A percentile compares a stretch with the other conserved stretches of the same genome.
Evolutionary conservation across 345 rosid species (phyloP).

Genomic region (Arabidopsis suecica): DNA sequence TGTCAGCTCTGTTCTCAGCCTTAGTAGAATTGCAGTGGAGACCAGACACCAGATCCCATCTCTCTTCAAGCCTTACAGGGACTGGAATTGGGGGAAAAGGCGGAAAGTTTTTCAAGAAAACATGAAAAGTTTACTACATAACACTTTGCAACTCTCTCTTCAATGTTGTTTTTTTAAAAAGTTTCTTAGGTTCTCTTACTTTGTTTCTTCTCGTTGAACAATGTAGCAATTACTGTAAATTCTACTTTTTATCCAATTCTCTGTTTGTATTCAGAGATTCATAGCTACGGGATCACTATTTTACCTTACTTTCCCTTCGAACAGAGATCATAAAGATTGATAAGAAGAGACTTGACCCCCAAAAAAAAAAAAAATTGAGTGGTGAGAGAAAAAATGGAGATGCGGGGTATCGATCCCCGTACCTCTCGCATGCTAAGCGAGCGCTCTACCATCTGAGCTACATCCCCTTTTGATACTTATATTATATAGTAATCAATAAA

Average conservation of each 20-base stretch:
- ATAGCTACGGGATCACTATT: neutral
- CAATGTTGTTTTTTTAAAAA: constrained; percentile 1
- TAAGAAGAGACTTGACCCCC: too few species aligned
- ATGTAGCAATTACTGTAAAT: constrained; percentile 37
- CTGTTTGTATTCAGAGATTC: constrained; percentile 27
- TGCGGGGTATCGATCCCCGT: constrained; percentile 90
- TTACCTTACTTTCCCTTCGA: constrained; percentile 6
- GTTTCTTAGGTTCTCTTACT: constrained; percentile 21
- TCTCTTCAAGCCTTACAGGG: constrained; percentile 62
- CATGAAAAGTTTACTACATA: constrained; percentile 32
- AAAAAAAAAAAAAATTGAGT: neutral
- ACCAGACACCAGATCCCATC: constrained; percentile 79
- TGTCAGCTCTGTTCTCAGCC: constrained; percentile 67
- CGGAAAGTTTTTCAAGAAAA: constrained; percentile 71
- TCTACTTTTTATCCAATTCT: constrained; percentile 9
- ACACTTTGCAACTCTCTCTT: neutral
- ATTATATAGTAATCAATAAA: too few species aligned
- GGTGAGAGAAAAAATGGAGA: constrained; percentile 49
- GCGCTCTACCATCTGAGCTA: constrained; percentile 97
- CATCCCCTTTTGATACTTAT: constrained; percentile 49
- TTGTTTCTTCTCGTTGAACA: constrained; percentile 28
- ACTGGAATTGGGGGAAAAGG: constrained; percentile 82
- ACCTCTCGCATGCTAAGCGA: constrained; percentile 95
- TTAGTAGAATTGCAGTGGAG: constrained; percentile 92
- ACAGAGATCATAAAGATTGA: neutral